Base-by-base conservation (phyloP, 176 grass and related monocot species). In the Dendrocalamus sinicus region DNA sequence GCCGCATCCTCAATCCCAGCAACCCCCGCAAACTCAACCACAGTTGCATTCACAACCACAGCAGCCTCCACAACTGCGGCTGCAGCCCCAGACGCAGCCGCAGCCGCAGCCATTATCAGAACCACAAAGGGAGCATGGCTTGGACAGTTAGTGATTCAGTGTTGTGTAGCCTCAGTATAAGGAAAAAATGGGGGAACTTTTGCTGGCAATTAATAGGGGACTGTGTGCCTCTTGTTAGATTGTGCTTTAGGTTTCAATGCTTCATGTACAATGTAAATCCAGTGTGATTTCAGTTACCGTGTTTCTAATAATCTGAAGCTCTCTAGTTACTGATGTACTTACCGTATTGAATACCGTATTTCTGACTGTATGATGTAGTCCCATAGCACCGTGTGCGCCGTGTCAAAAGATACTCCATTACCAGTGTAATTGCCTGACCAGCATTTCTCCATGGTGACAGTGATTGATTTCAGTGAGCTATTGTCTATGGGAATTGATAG, bases 191-290 rank as follows among this genome's bases (percentile, higher is more conserved):
- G 68, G 68, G n/a, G 66, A 52, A 78, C 79, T 87, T 83, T n/a
- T 20, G n/a, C 75, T 68, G 85, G 68, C 74, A 74, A 52, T 35
- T 51, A 50, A 76, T 84, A 87, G 75, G 85, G 70, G 8, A 59
- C 11, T 83, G 44, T 83, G 44, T 67, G 63, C 54, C 63, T 41
- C 70, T 23, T 63, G 45, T 65, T 88, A 91, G 78, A 81, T 35
- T 50, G 37, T 77, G 81, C 47, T 80, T 70, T 91, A 91, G 81
- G 85, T 71, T 88, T 76, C 61, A 9, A 22, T 71, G 81, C 70
- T 81, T 81, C 70, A 63, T 88, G 81, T 88, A 85, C 89, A 91
- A 91, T 84, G 89, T 91, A 91, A 81, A 84, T 88, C 69, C 62
- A 45, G 85, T 88, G 85, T 76, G 89, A 71, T 85, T 84, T 79